Conservation (phyloP, 2,329 filamentous ascomycete genomes). For the Teratosphaeria zuluensis region DNA sequence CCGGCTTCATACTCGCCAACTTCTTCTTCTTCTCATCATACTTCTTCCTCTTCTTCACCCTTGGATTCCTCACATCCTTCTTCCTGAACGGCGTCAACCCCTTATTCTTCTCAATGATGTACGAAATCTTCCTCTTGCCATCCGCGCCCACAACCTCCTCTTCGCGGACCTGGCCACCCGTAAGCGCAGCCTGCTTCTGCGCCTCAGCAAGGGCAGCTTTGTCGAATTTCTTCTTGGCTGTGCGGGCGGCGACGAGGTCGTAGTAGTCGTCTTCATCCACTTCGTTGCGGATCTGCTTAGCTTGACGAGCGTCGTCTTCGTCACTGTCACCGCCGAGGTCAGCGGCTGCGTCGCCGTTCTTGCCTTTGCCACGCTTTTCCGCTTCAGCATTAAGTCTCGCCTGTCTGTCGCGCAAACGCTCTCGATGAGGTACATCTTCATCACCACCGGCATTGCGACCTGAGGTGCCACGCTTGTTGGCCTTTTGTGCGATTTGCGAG, state of each 20-base stretch:
- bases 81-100: constrained; percentile 78
- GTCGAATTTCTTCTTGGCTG: constrained; percentile 58
- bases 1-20: constrained; percentile 71
- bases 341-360: constrained; percentile 50
- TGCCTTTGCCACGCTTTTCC: constrained; percentile 62
- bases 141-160: constrained; percentile 65
- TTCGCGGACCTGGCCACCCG: constrained; percentile 53
- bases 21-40: constrained; percentile 98
- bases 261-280: constrained; percentile 70
- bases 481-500: constrained; percentile 90
- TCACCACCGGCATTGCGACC: constrained; percentile 70
- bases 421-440: constrained; percentile 75
- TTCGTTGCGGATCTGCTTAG: constrained; percentile 39
- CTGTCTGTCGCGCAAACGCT: constrained; percentile 77
- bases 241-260: constrained; percentile 66
- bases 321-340: constrained; percentile 64
- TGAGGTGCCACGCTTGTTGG: constrained; percentile 68
- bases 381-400: constrained; percentile 82
- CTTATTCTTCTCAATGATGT: constrained; percentile 96
- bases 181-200: constrained; percentile 43
- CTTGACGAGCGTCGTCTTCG: constrained; percentile 49
- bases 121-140: constrained; percentile 85
- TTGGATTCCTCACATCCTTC: constrained; percentile 89
- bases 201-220: constrained; percentile 60
- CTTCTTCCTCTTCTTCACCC: constrained; percentile 97